Conservation (phyloP, 768 basidiomycete genomes). For the Tricholoma flavovirens region DNA sequence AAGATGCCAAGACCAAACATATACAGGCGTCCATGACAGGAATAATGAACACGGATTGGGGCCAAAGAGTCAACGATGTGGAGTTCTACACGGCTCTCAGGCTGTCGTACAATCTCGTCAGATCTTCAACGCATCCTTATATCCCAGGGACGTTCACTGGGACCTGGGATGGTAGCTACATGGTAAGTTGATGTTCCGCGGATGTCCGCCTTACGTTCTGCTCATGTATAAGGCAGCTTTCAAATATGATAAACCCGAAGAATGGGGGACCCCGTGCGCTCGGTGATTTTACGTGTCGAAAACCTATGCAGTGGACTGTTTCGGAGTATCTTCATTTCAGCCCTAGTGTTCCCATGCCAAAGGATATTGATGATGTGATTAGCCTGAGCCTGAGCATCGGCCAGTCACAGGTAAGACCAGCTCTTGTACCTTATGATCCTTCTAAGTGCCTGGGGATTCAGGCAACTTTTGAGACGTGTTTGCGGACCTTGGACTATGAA, state of each 20-base stretch:
- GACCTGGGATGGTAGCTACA: slow-evolving; percentile 56
- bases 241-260: slow-evolving; percentile 6
- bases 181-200: slow-evolving; percentile 34
- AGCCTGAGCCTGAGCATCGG: background rate
- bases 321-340: slow-evolving; percentile 39
- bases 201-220: background rate
- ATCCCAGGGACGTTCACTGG: slow-evolving; percentile 46
- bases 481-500: slow-evolving; percentile 20
- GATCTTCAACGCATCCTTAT: slow-evolving; percentile 24
- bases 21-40: slow-evolving; percentile 2
- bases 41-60: slow-evolving; percentile 18
- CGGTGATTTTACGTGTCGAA: slow-evolving; percentile 34
- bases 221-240: slow-evolving; percentile 8
- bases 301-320: slow-evolving; percentile 46
- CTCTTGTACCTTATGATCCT: background rate
- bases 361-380: slow-evolving; percentile 7
- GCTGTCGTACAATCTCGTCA: slow-evolving; percentile 16
- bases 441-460: background rate
- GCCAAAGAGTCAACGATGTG: slow-evolving; percentile 28
- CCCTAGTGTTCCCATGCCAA: slow-evolving; percentile 29
- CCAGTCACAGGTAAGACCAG: slow-evolving; percentile 1
- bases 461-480: slow-evolving; percentile 12
- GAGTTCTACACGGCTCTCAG: slow-evolving; percentile 14
- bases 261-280: slow-evolving; percentile 5
- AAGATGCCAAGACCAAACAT: slow-evolving; percentile 1